phyloP scores from a whole-genome alignment of 2,329 filamentous ascomycete genomes.

The Akanthomyces muscarius region DNA sequence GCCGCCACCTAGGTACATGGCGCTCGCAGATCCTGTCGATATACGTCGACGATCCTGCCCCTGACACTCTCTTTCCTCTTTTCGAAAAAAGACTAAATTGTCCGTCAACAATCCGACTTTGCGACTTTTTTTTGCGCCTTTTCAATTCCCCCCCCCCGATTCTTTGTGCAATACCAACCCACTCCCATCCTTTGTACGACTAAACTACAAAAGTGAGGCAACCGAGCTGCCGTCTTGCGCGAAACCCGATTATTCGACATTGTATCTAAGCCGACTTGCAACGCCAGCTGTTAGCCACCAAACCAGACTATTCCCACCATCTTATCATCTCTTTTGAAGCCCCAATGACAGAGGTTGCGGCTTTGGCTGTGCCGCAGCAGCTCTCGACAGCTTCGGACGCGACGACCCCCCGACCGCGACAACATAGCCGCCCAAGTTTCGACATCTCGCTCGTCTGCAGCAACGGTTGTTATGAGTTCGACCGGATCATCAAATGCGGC shows the following conservation, averaged over 20 bases:
- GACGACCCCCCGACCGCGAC: constrained; percentile 23
- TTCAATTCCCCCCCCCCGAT: neutral
- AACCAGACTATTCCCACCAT: neutral
- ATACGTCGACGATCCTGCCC: constrained; percentile 13
- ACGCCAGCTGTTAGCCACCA: neutral
- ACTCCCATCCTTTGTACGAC: neutral
- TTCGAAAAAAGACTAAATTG: neutral
- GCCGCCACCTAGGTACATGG: constrained; percentile 1
- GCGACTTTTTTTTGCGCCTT: neutral
- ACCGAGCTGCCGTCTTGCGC: neutral
- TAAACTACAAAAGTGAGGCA: neutral
- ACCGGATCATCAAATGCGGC: constrained; percentile 86
- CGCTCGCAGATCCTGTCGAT: constrained; percentile 13
- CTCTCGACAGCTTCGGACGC: constrained; percentile 17
- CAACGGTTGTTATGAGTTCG: constrained; percentile 93
- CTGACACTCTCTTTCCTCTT: constrained; percentile 13
- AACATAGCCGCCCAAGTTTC: constrained; percentile 34
- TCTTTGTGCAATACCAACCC: no score
- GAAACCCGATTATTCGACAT: neutral
- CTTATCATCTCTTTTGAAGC: neutral
- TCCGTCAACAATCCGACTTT: neutral
- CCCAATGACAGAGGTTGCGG: constrained; percentile 15
- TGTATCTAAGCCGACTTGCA: neutral
- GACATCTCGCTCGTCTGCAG: constrained; percentile 83
- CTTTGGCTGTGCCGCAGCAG: constrained; percentile 9